Evolutionary conservation across 73 alveolate genomes (phyloP), one percentile per base, ranked within the genome.

Genomic region (Urostyla sp.): DNA sequence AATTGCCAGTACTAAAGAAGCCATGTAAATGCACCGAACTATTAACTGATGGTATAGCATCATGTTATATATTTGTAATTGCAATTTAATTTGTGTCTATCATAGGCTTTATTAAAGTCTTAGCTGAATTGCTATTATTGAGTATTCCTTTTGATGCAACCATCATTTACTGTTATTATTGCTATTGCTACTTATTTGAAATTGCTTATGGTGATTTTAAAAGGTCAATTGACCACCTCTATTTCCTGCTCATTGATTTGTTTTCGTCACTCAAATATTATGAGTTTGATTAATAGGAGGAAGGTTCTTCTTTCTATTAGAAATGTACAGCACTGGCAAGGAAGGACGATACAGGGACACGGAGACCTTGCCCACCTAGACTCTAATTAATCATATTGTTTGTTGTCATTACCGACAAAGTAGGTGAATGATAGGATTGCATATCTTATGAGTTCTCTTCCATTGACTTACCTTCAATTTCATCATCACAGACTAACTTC

Each of bases 331-430:
- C 1, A 57, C 79, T 6, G 79, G 79, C 50, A 20, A 43, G 8
- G 79, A 63, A 63, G 53, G 7, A 43, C 5, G 79, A 63, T 10
- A 63, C 26, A 18, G 79, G 79, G n/a, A 63, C 53, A 43, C 79
- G 37, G 21, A 63, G 60, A 5, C 79, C 79, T 24, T 2, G n/a
- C n/a, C n/a, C n/a, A n/a, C n/a, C n/a, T n/a, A n/a, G n/a, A n/a
- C n/a, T n/a, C n/a, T n/a, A n/a, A n/a, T n/a, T n/a, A n/a, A n/a
- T n/a, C n/a, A n/a, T n/a, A n/a, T n/a, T n/a, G n/a, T n/a, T 2
- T 43, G 36, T 13, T 63, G 3, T 37, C 79, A 20, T 43, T 60
- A 27, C 61, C 79, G 24, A 60, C 37, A 1, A 63, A 26, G 31
- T 63, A 23, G 27, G 79, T 57, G 21, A 60, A 63, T 40, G 37